Percentiles rank a stretch among this genome's conserved stretches.
phyloP scores from a whole-genome alignment of 306 rosid genomes.

The Dalbergia oliveri region DNA sequence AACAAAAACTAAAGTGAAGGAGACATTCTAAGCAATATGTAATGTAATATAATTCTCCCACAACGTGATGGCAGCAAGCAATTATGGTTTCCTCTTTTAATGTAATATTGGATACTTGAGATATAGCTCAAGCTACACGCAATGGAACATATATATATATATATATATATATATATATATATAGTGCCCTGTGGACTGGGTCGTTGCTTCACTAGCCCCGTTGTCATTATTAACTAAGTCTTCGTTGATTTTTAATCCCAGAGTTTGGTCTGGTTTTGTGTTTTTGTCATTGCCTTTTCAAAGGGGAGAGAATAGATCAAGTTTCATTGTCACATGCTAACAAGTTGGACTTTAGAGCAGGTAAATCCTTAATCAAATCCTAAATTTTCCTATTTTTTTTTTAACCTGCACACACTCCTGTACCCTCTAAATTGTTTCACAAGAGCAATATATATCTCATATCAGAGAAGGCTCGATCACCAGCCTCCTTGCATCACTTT shows the following conservation, averaged over 20 bases:
- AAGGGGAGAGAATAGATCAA: neutral
- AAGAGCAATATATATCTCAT: too few relatives aligned
- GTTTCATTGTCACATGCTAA: neutral
- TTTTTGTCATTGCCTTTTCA: neutral
- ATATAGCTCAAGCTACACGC: neutral
- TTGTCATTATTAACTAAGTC: neutral
- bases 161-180: too few relatives aligned
- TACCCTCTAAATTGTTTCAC: neutral
- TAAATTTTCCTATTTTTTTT: neutral
- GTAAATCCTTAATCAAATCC: neutral
- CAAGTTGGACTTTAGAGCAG: neutral
- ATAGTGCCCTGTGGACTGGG: neutral
- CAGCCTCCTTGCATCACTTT: neutral
- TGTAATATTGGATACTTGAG: neutral
- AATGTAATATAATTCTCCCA: too few relatives aligned
- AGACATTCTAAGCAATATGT: too few relatives aligned
- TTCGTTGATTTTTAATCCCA: neutral
- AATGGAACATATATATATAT: neutral
- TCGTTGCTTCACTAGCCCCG: neutral
- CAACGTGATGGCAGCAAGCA: too few relatives aligned
- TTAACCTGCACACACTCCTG: neutral
- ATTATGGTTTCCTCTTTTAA: neutral
- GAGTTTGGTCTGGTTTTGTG: neutral
- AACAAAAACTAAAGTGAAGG: too few relatives aligned
- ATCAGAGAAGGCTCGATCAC: neutral